Conservation (phyloP, 331 rosid species). For the Prunus yedoensis region DNA sequence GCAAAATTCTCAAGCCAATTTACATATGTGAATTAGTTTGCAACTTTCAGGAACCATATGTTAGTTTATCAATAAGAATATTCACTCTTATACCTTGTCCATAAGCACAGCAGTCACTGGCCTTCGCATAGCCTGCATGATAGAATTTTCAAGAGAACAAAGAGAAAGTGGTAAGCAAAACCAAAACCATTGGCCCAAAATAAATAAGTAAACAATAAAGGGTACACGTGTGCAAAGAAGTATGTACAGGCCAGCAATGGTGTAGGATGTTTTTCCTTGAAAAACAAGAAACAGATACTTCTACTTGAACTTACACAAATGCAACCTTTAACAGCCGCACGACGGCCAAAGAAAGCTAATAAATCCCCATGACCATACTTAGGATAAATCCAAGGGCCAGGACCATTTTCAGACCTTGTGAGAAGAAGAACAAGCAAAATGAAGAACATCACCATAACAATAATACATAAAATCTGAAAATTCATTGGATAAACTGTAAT, state of each 20-base stretch:
- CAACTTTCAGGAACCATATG: slow-evolving; percentile 14
- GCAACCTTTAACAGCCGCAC: slow-evolving; percentile 97
- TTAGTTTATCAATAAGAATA: slow-evolving; percentile 14
- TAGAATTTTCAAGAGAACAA: slow-evolving; percentile 21
- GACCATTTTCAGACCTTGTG: slow-evolving; percentile 63
- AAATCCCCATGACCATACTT: slow-evolving; percentile 87
- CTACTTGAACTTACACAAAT: slow-evolving; percentile 67
- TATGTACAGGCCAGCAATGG: neutral
- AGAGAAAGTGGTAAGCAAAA: neutral
- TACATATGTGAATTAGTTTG: slow-evolving; percentile 25
- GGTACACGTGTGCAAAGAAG: neutral
- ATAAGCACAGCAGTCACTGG: slow-evolving; percentile 68
- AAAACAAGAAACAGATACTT: slow-evolving; percentile 2
- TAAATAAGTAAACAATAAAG: neutral
- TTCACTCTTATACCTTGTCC: slow-evolving; percentile 59
- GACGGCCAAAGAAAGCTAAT: slow-evolving; percentile 81
- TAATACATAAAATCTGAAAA: neutral
- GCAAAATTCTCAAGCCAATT: slow-evolving; percentile 24
- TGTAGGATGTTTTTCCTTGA: neutral
- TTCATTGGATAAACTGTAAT: neutral
- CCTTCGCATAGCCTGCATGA: slow-evolving; percentile 79
- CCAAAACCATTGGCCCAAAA: neutral
- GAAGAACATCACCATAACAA: neutral
- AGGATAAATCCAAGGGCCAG: slow-evolving; percentile 82
- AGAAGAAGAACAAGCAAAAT: neutral